phyloP scores from a whole-genome alignment of 2,329 filamentous ascomycete genomes.

The Claviceps sp. region DNA sequence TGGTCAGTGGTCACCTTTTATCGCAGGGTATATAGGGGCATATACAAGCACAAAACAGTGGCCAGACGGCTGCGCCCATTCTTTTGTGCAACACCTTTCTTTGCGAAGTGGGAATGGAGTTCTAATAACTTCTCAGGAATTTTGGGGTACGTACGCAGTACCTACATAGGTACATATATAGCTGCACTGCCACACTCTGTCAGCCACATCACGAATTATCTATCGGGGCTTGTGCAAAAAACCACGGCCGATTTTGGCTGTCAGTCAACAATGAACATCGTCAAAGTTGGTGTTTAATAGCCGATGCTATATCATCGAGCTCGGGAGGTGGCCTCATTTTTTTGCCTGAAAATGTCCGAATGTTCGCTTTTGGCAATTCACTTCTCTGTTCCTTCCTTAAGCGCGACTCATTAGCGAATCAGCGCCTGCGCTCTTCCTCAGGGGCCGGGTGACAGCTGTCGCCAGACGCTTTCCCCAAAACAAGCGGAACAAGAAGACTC shows the following conservation, averaged over 20 bases:
- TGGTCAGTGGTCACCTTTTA: too few species aligned
- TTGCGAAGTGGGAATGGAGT: too few species aligned
- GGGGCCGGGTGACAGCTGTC: slow-evolving; percentile 4
- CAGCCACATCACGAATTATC: slow-evolving; percentile 1
- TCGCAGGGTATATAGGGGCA: too few species aligned
- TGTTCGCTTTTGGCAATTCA: background rate
- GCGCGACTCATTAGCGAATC: background rate
- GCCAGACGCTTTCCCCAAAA: slow-evolving; percentile 1
- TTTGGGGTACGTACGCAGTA: too few species aligned
- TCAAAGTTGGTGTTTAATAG: background rate
- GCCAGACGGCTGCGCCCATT: too few species aligned
- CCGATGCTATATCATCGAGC: background rate
- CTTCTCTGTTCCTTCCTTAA: background rate
- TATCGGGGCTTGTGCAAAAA: background rate
- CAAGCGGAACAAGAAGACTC: background rate
- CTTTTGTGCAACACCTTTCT: too few species aligned
- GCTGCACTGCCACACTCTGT: slow-evolving; percentile 1
- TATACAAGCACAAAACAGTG: too few species aligned
- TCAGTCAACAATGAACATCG: background rate
- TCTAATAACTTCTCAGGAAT: too few species aligned
- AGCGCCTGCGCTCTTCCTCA: background rate
- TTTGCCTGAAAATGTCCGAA: background rate
- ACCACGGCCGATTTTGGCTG: background rate
- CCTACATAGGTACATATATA: background rate
- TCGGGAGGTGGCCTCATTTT: background rate